Percentiles rank a stretch among this genome's conserved stretches.
Conservation (phyloP, 2,329 filamentous ascomycete species). For the Colletotrichum zoysiae region DNA sequence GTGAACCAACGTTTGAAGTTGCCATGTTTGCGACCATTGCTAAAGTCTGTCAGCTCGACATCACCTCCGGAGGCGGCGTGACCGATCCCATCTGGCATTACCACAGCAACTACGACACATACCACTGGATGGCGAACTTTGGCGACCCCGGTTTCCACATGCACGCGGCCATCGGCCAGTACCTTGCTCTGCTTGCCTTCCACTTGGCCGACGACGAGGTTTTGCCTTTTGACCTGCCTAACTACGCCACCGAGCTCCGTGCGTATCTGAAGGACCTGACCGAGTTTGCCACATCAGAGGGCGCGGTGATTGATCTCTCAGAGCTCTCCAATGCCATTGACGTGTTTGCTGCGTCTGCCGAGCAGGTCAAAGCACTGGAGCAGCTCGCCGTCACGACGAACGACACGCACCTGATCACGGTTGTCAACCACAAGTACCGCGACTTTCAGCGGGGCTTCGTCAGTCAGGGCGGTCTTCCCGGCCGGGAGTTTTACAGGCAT, state of each 20-base stretch:
- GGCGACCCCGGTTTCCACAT: constrained; percentile 77
- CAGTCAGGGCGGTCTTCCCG: constrained; percentile 60
- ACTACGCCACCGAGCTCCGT: constrained; percentile 56
- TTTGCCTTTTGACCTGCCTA: constrained; percentile 56
- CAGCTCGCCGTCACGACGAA: constrained; percentile 47
- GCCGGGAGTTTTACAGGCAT: constrained; percentile 60
- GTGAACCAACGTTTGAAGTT: constrained; percentile 42
- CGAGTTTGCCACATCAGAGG: constrained; percentile 49
- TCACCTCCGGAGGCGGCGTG: constrained; percentile 61
- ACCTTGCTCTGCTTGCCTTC: constrained; percentile 55
- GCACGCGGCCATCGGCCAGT: constrained; percentile 68
- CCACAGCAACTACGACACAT: constrained; percentile 84
- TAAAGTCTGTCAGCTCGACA: constrained; percentile 65
- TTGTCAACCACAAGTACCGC: constrained; percentile 61
- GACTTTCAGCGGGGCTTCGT: constrained; percentile 64
- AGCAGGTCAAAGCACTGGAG: constrained; percentile 51
- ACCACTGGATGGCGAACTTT: constrained; percentile 84
- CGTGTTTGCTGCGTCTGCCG: constrained; percentile 50
- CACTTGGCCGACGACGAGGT: constrained; percentile 54
- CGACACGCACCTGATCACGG: constrained; percentile 49
- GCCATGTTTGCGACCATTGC: constrained; percentile 44
- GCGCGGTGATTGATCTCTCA: constrained; percentile 52
- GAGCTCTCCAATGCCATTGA: constrained; percentile 55
- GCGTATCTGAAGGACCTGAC: constrained; percentile 54
- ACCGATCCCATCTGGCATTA: constrained; percentile 77